A percentile compares a stretch with the other conserved stretches of the same genome.
These are phyloP conservation scores for Phytopythium montanum DNA, from an alignment of 352 stramenopile species.

Conservation along the genomic window DNA sequence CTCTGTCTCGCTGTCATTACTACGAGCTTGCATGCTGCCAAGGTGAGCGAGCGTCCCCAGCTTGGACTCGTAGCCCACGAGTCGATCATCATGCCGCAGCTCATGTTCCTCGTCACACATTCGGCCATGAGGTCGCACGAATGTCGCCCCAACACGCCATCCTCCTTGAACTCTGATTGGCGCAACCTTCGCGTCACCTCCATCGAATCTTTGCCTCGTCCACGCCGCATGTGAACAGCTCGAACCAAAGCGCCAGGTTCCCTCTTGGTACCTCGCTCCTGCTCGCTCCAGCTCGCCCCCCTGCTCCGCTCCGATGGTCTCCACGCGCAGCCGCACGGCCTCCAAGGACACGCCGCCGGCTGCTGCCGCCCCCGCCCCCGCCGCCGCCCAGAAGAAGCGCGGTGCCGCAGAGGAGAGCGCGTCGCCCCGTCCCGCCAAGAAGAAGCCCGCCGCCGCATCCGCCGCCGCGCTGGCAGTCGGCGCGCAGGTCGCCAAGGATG, in stretches of 20 bases:
- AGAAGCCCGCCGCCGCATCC: slow-evolving; percentile 45
- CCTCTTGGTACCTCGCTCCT: too few species aligned
- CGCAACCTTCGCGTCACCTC: neutral
- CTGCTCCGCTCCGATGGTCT: slow-evolving; percentile 31
- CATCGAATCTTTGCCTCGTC: slow-evolving; percentile 2
- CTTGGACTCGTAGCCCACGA: too few species aligned
- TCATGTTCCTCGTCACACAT: too few species aligned
- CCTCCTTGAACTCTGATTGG: neutral
- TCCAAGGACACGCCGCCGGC: slow-evolving; percentile 14
- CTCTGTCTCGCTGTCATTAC: neutral
- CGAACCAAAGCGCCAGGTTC: too few species aligned
- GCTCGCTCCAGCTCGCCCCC: neutral
- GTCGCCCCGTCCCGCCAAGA: slow-evolving; percentile 36
- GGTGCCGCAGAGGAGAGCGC: slow-evolving; percentile 11
- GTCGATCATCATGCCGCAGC: too few species aligned
- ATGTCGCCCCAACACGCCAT: neutral
- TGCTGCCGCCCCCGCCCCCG: slow-evolving; percentile 9
- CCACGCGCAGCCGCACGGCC: slow-evolving; percentile 48
- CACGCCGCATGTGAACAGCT: too few species aligned
- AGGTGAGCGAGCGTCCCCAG: too few species aligned
- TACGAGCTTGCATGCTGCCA: neutral
- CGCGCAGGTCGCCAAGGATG: slow-evolving; percentile 47
- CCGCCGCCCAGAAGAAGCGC: slow-evolving; percentile 29
- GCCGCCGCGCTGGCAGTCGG: slow-evolving; percentile 46
- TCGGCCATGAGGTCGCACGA: neutral